Base-by-base conservation (phyloP, 176 grass and related monocot species). In the Cenchrus americanus region DNA sequence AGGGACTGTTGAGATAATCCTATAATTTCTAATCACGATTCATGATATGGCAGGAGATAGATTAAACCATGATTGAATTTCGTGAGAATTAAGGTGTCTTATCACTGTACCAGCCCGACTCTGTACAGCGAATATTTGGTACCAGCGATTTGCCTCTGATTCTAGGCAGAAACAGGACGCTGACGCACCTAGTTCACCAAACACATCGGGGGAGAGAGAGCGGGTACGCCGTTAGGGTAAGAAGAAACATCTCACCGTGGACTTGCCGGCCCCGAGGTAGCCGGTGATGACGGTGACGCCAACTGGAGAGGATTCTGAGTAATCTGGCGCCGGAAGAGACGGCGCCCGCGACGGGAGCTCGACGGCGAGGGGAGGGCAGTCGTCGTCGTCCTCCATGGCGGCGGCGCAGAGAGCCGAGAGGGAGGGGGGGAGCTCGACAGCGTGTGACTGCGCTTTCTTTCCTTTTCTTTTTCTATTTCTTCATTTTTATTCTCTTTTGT, bases 241-340 rank as follows among this genome's bases (percentile, higher is more conserved):
- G 43, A 24, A 27, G 54, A 53, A 62, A 54, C 76, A 84, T 66
- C 76, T 69, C 55, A 94, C 96, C 71, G 93, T 98, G 66, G 96
- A 98, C 80, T 95, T 95, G n/a, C 96, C 96, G 21, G 93, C 96
- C 57, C 93, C 93, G 77, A 98, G 93, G 80, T 98, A 98, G 27
- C 93, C 96, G 10, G 91, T 98, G 89, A 98, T 95, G 53, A 98
- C 83, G n/a, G 96, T 98, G 60, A 98, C 91, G 43, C 96, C 96
- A 43, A 98, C 93, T 18, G 91, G 89, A 7, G 69, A 65, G 13
- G 41, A 73, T 2, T 77, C 11, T 5, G 63, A 63, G 64, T 24
- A 14, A 60, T 4, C 52, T 41, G 67, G 48, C 5, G 30, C 37
- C 1, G 34, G 42, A 27, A 63, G 42, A 11, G 26, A 72, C 1